Base-by-base conservation (phyloP, 164 flowering plant genomes). In the Vitis rotundifolia region DNA sequence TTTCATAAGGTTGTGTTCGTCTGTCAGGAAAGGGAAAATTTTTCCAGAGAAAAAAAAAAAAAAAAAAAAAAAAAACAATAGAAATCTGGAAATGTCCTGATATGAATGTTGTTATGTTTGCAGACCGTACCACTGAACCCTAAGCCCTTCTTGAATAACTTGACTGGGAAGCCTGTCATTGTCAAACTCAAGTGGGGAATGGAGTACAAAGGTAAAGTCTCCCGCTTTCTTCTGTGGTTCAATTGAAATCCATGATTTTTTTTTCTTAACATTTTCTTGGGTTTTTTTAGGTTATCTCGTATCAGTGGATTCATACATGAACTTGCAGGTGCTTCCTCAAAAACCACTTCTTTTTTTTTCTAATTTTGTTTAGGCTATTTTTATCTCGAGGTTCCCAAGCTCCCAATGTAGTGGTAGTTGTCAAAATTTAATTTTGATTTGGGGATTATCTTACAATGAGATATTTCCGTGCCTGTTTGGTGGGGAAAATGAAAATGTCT, bases 151-250 rank as follows among this genome's bases (percentile, higher is more conserved):
- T 82, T 94, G 90, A 94, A 94, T 87, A 94, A 90, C 62, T 79
- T 94, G 82, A 94, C 97, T 71, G 98, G 98, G 37, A 91, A 94
- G 87, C 86, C 84, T 37, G 98, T 94, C 37, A 86, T 94, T 77
- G 98, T 91, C 11, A 94, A 94, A 75, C 91, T 94, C 49, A 94
- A 94, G 73, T 94, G 97, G 98, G 98, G 98, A 73, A 91, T 94
- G 97, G 98, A 94, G 63, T 94, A 94, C 79, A 91, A 94, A 87
- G 97, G 97, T 90, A 67, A 8, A 62, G 13, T 26, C 5, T 63
- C 19, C 60, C 16, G 26, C 31, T 31, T 57, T 51, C 16, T 2
- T 28, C 26, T 67, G 26, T 48, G 4, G 0, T 8, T 56, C 61
- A 37, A 37, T 37, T 37, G 44, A 37, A 37, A 5, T 37, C 44